A percentile compares a stretch with the other conserved stretches of the same genome.
Evolutionary conservation across 257 asterid species (phyloP).

Genomic region (Solanum bukasovii): DNA sequence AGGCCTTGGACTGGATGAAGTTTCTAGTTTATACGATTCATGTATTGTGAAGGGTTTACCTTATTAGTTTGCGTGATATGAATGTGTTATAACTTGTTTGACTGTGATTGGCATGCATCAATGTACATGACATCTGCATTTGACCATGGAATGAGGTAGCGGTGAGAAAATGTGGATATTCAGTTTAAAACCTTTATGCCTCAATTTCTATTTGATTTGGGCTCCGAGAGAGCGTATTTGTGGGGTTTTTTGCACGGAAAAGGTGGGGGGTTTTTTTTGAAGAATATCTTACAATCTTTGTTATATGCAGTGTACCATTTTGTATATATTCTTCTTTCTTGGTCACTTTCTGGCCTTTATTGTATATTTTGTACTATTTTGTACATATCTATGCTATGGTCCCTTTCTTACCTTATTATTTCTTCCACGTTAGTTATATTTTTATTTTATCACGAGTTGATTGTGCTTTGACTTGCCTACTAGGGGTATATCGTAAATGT

Average conservation of each 20-base stretch:
- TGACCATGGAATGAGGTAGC: neutral
- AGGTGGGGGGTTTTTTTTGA: neutral
- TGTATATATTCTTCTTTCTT: too few species aligned
- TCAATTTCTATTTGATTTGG: neutral
- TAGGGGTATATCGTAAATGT: too few species aligned
- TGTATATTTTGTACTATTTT: too few species aligned
- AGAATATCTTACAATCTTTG: neutral
- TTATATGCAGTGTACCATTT: too few species aligned
- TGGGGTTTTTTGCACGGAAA: neutral
- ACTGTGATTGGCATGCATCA: neutral
- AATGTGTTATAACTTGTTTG: neutral
- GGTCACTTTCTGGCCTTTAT: too few species aligned
- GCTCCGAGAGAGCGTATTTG: neutral
- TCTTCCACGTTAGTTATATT: too few species aligned
- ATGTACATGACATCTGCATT: neutral
- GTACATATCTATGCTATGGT: too few species aligned
- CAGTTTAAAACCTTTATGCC: neutral
- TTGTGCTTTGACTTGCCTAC: too few species aligned
- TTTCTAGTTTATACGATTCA: neutral
- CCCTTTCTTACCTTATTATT: too few species aligned
- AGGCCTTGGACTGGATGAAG: neutral
- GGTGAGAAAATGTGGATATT: neutral
- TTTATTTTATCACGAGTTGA: too few species aligned
- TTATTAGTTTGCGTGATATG: neutral
- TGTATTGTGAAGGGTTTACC: neutral